These are phyloP conservation scores for Pseudotulostoma volvatum DNA, from an alignment of 495 filamentous ascomycete species.

Conservation along the genomic window DNA sequence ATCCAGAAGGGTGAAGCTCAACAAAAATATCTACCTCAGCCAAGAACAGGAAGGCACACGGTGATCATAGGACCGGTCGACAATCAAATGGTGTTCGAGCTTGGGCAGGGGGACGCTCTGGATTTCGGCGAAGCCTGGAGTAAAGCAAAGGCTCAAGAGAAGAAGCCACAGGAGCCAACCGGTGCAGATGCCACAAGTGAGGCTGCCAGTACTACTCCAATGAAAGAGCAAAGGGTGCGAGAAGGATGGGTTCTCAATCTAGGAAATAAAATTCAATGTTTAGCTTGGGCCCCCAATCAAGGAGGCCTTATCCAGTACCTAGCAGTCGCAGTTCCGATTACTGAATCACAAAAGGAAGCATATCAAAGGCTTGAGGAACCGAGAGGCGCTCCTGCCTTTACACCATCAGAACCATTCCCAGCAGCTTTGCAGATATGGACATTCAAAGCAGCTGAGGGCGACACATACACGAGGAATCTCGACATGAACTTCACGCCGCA, in stretches of 20 bases:
- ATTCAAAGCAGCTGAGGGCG: slow-evolving; percentile 24
- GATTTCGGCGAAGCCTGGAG: slow-evolving; percentile 31
- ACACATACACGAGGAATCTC: slow-evolving; percentile 16
- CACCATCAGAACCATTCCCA: slow-evolving; percentile 28
- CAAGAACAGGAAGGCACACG: slow-evolving; percentile 18
- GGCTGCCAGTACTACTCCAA: background rate
- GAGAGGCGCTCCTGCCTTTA: slow-evolving; percentile 28
- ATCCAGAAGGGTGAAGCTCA: slow-evolving; percentile 15
- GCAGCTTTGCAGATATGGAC: slow-evolving; percentile 43
- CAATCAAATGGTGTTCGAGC: slow-evolving; percentile 23
- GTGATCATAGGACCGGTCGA: slow-evolving; percentile 36
- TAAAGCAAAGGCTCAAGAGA: slow-evolving; percentile 2
- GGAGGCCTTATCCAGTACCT: slow-evolving; percentile 37
- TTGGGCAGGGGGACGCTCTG: slow-evolving; percentile 25
- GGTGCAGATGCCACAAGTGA: background rate
- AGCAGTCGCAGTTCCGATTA: slow-evolving; percentile 28
- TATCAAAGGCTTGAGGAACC: slow-evolving; percentile 3
- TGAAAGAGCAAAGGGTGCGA: slow-evolving; percentile 12
- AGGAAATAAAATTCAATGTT: slow-evolving; percentile 32
- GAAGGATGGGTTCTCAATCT: slow-evolving; percentile 44
- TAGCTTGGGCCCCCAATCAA: slow-evolving; percentile 43
- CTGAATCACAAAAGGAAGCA: slow-evolving; percentile 19
- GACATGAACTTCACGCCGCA: slow-evolving; percentile 24
- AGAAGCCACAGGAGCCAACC: background rate
- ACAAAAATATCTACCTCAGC: slow-evolving; percentile 24